Conservation (phyloP, 1,139 yeast genomes). For the Candida neerlandica region DNA sequence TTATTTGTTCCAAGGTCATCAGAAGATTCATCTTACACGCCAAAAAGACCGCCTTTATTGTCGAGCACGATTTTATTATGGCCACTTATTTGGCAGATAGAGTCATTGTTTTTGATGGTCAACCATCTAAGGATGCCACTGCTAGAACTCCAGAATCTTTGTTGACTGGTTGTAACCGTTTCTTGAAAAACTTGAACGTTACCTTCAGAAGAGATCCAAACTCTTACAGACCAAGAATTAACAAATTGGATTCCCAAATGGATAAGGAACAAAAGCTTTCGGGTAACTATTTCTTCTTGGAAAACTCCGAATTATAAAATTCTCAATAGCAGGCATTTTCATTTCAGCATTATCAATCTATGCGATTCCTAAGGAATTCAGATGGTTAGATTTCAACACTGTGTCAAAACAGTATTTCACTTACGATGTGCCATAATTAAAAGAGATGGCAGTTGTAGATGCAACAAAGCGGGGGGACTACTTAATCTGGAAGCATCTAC, state of each 20-base stretch:
- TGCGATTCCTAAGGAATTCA: not conserved
- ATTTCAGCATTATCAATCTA: slow-evolving; percentile 5
- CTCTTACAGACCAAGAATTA: slow-evolving; percentile 97
- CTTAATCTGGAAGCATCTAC: not conserved
- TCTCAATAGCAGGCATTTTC: slow-evolving; percentile 1
- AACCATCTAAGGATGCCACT: slow-evolving; percentile 78
- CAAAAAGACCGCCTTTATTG: slow-evolving; percentile 96
- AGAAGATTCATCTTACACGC: slow-evolving; percentile 95
- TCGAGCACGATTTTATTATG: slow-evolving; percentile 99
- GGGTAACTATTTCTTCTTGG: slow-evolving; percentile 96
- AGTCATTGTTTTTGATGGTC: slow-evolving; percentile 96
- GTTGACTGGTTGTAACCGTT: slow-evolving; percentile 94
- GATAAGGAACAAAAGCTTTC: slow-evolving; percentile 91
- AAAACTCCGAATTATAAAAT: slow-evolving; percentile 44
- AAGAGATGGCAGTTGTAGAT: not conserved
- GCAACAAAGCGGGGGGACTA: not conserved
- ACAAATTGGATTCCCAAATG: slow-evolving; percentile 96
- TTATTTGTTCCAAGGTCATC: slow-evolving; percentile 96
- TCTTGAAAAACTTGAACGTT: slow-evolving; percentile 94
- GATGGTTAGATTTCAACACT: slow-evolving; percentile 3
- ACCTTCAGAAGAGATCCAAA: slow-evolving; percentile 99
- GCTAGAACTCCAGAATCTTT: slow-evolving; percentile 91
- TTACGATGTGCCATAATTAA: slow-evolving; percentile 6
- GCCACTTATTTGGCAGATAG: slow-evolving; percentile 98
- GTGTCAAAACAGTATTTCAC: slow-evolving; percentile 1